Conservation (phyloP, 1,284 basidiomycete genomes). For the Ustilago trichophora region DNA sequence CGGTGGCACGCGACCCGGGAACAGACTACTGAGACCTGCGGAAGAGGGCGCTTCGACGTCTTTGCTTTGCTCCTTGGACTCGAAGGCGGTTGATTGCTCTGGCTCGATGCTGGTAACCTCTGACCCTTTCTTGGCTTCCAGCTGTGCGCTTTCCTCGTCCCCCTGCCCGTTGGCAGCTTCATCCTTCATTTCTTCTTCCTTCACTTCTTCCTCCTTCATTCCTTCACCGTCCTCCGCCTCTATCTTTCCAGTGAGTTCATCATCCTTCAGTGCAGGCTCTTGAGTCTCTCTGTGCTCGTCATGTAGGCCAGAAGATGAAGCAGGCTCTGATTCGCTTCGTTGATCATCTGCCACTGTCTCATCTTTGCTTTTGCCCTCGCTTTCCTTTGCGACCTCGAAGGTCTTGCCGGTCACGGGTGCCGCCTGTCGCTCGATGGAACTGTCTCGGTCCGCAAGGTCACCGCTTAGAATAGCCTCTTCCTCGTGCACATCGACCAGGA, state of each 20-base stretch:
- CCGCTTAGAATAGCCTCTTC: conserved; percentile 35
- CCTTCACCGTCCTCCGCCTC: neutral
- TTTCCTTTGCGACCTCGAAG: neutral
- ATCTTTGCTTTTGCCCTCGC: neutral
- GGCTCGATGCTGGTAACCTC: neutral
- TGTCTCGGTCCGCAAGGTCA: conserved; percentile 38
- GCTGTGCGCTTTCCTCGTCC: too few species aligned
- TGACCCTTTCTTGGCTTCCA: too few species aligned
- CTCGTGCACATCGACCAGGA: neutral
- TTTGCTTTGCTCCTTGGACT: neutral
- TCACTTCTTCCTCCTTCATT: too few species aligned
- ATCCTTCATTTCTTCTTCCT: too few species aligned
- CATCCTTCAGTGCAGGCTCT: neutral
- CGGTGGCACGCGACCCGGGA: conserved; percentile 23
- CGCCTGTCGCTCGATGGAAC: conserved; percentile 28
- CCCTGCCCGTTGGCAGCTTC: too few species aligned
- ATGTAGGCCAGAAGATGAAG: too few species aligned
- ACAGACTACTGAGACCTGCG: neutral
- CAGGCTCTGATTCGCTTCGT: too few species aligned
- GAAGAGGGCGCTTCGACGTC: neutral
- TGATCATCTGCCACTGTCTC: too few species aligned
- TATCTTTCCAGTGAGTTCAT: neutral
- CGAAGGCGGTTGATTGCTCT: neutral
- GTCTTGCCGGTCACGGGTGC: neutral
- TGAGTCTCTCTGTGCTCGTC: too few species aligned